A percentile compares a stretch with the other conserved stretches of the same genome.
Conservation (phyloP, 164 flowering plant genomes). For the Macadamia tetraphylla region DNA sequence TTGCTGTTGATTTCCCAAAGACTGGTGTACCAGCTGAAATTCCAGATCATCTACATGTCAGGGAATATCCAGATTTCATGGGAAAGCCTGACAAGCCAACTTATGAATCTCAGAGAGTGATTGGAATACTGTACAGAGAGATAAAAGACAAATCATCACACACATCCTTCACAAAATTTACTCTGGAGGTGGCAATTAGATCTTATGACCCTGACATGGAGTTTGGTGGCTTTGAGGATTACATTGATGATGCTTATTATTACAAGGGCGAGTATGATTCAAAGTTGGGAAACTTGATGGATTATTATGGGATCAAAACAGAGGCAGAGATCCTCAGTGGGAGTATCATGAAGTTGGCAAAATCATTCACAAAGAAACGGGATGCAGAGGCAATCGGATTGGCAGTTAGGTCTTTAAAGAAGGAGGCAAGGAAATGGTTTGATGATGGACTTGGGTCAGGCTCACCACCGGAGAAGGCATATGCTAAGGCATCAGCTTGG, state of each 20-base stretch:
- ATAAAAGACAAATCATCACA: neutral
- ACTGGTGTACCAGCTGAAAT: slow-evolving; percentile 80
- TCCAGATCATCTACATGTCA: slow-evolving; percentile 47
- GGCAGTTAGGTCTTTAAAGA: slow-evolving; percentile 52
- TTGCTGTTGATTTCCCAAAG: slow-evolving; percentile 86
- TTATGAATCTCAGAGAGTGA: slow-evolving; percentile 48
- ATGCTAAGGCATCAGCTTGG: slow-evolving; percentile 50
- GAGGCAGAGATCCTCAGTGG: slow-evolving; percentile 49
- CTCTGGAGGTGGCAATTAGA: slow-evolving; percentile 35
- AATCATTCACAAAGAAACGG: slow-evolving; percentile 35
- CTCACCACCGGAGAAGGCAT: slow-evolving; percentile 14
- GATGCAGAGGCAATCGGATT: slow-evolving; percentile 45
- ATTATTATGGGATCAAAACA: slow-evolving; percentile 33
- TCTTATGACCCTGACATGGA: slow-evolving; percentile 60
- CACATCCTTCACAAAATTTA: slow-evolving; percentile 18
- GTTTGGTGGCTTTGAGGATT: slow-evolving; percentile 46
- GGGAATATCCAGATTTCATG: slow-evolving; percentile 86
- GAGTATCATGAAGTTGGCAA: slow-evolving; percentile 43
- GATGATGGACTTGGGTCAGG: slow-evolving; percentile 17
- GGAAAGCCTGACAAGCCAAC: slow-evolving; percentile 68
- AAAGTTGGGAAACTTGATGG: slow-evolving; percentile 56
- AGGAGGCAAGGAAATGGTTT: slow-evolving; percentile 59
- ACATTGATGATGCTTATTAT: slow-evolving; percentile 44
- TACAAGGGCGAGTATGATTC: slow-evolving; percentile 47
- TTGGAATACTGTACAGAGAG: slow-evolving; percentile 41